Conservation (phyloP, 2,329 filamentous ascomycete species). For the Sarocladium strictum region DNA sequence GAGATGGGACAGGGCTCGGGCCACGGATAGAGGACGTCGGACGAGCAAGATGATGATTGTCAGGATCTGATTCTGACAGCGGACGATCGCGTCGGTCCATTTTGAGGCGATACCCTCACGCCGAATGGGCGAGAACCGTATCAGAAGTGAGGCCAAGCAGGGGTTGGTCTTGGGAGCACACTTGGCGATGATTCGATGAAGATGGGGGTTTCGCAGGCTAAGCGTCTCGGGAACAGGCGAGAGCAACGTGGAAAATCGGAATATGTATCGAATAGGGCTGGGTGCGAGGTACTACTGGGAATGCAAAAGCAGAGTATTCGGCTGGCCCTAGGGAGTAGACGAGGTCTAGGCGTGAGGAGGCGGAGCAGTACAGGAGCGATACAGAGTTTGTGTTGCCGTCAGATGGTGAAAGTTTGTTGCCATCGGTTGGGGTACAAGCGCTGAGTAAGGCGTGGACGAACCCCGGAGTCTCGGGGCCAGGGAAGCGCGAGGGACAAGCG, state of each 20-base stretch:
- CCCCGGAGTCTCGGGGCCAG: background rate
- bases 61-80: background rate
- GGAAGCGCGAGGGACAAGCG: no score
- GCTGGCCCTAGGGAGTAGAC: no score
- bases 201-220: background rate
- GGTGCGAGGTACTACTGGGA: no score
- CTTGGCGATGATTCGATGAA: background rate
- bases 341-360: no score
- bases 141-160: no score
- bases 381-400: background rate
- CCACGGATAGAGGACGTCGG: background rate
- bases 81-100: conserved; percentile 1
- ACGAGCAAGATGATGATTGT: background rate
- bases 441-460: background rate
- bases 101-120: background rate
- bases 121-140: background rate
- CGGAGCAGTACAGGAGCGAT: background rate
- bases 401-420: background rate
- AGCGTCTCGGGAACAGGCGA: background rate
- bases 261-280: no score
- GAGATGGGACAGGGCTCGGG: background rate
- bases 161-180: background rate
- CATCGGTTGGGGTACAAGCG: background rate
- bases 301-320: no score
- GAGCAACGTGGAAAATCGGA: no score